These are phyloP conservation scores for Phylloporus sp. DNA, from an alignment of 1,284 basidiomycete species.

Conservation along the genomic window DNA sequence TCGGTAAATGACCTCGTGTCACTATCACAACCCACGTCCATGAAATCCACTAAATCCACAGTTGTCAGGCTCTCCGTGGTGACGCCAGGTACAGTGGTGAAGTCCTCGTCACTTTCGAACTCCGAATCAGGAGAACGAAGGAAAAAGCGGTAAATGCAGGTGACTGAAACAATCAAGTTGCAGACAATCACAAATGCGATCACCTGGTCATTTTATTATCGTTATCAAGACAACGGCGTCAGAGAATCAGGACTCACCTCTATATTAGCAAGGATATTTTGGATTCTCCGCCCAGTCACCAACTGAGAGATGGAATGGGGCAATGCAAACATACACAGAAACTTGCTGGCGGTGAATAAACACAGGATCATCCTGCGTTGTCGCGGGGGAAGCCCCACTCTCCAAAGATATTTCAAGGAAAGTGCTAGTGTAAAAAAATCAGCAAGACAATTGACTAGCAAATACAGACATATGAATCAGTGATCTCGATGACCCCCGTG, in stretches of 20 bases:
- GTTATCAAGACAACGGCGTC: no score
- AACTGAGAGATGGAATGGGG: constrained; percentile 6
- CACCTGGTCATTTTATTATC: background rate
- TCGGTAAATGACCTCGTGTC: background rate
- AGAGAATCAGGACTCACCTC: constrained; percentile 1
- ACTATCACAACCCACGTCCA: background rate
- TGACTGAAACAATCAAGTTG: constrained; percentile 9
- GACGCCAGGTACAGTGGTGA: background rate
- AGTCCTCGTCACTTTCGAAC: background rate
- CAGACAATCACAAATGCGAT: constrained; percentile 5
- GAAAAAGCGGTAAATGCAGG: constrained; percentile 7
- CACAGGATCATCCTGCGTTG: constrained; percentile 12
- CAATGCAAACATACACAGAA: constrained; percentile 8
- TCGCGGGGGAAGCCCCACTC: constrained; percentile 7
- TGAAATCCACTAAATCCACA: constrained; percentile 10
- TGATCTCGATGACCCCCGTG: no score
- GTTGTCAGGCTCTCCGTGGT: background rate
- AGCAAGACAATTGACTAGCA: constrained; percentile 9
- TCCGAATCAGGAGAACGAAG: background rate
- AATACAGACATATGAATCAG: background rate
- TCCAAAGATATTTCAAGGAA: constrained; percentile 14
- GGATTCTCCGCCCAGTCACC: background rate
- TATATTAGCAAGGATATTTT: constrained; percentile 3
- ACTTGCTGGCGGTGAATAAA: constrained; percentile 6
- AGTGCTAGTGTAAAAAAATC: background rate